Evolutionary conservation across 164 flowering plant species (phyloP), one percentile per base, ranked within the genome.

Genomic region (Warburgia ugandensis): DNA sequence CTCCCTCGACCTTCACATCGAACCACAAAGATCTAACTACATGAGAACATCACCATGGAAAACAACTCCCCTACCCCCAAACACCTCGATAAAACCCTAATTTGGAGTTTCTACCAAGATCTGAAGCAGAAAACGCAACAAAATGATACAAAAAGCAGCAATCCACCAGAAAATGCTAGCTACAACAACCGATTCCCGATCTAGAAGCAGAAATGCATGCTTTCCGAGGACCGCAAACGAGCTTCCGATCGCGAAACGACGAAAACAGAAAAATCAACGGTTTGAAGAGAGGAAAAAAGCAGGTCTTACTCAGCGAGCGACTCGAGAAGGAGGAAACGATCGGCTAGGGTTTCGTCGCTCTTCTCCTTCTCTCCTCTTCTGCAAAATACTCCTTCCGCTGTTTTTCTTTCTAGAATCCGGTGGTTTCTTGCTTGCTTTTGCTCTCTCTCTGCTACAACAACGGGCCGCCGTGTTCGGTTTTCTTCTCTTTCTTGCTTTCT

Each of bases 401-500:
- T 30, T 12, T 11, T 13, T 37, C 21, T 28, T 17, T 28, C 16
- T 13, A 20, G 12, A 1, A 13, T 17, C 12, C 36, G 17, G 26
- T 12, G 6, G 4, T 19, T 5, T 16, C 14, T 11, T 9, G 11
- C 28, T 45, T 29, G 14, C 29, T 45, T 26, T 45, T 17, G 49
- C 38, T 42, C 22, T 40, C 22, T 23, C 16, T 6, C 21, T 37
- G 20, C 39, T 20, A 28, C 57, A 38, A 38, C 55, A 37, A 26
- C 36, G 35, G 41, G 45, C 45, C 55, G 55, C 55, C 44, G 32
- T 33, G 33, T 39, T 52, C 45, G 44, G 45, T 28, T 52, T 28
- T 28, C 41, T 48, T 28, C 51, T 30, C n/a, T 37, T 17, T 21
- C 37, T 30, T n/a, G n/a, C n/a, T n/a, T n/a, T 20, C 45, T 20